Base-by-base conservation (phyloP, 2,329 filamentous ascomycete species). In the Achaetomium macrosporum region DNA sequence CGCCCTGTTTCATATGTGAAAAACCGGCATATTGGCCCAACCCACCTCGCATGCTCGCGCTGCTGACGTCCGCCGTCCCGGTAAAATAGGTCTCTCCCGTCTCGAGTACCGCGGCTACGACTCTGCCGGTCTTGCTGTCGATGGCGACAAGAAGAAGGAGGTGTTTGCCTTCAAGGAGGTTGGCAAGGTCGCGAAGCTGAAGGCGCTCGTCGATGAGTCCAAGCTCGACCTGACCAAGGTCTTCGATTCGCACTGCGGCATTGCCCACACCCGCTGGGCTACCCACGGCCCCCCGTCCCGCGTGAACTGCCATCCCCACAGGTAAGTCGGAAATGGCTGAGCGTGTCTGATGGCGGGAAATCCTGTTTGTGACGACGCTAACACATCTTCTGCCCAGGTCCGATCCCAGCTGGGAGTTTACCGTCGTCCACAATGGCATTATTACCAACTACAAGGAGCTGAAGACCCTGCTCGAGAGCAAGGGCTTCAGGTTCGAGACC, bases 401-500 rank as follows among this genome's bases (percentile, higher is more conserved):
- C 61, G 93, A 99, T 72, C 83, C 87, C 65, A 88, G 77, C 66
- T 99, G 92, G 90, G 88, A 99, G 76, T 99, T 99, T 73, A 82
- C 89, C 61, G 85, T 99, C 65, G 93, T 97, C 57, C 93, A 99
- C 86, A 99, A 99, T 76, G 93, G 93, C 69, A 99, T 99, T 81
- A 99, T 99, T 75, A 99, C 93, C 78, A 99, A 99, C 83, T 99
- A 99, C 84, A 99, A 99, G 82, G 93, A 99, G 77, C 78, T 99
- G 66, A 96, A 92, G 84, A 89, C 87, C 58, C 84, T 99, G 59
- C 82, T 99, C 63, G 82, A 87, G 75, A 81, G 81, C 79, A 99
- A 97, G 82, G 93, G 93, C 69, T 95, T 96, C 84, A 87, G 85
- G 68, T 99, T 99, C 71, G 93, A 99, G 84, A 99, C 93, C 48